Percentiles rank a stretch among this genome's conserved stretches.
These are phyloP conservation scores for Heliamphora pulchella DNA, from an alignment of 179 eudicot genomes.

Conservation along the genomic window DNA sequence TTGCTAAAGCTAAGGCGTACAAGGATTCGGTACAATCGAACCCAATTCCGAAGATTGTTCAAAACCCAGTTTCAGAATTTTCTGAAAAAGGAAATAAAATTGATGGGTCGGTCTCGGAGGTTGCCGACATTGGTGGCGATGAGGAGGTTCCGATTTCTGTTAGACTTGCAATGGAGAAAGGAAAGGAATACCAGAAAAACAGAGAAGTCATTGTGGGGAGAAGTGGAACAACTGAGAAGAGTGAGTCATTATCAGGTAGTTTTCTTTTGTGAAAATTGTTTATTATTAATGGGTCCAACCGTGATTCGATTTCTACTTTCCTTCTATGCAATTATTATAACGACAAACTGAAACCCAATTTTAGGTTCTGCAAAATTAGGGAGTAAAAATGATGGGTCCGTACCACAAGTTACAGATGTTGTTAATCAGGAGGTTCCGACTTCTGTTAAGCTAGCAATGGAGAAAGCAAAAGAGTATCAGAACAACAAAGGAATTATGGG, in stretches of 20 bases:
- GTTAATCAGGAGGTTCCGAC: conserved; percentile 31
- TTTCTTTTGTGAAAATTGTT: neutral
- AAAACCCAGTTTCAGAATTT: conserved; percentile 17
- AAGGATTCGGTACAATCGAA: conserved; percentile 29
- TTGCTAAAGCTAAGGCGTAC: conserved; percentile 57
- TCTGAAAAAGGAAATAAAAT: conserved; percentile 4
- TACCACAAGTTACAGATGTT: conserved; percentile 22
- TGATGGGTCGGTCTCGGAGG: neutral
- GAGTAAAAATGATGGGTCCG: conserved; percentile 21
- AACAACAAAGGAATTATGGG: conserved; percentile 32
- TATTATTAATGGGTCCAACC: neutral
- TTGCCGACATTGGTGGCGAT: conserved; percentile 11
- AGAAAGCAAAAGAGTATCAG: conserved; percentile 42
- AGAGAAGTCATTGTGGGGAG: conserved; percentile 25
- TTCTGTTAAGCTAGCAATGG: conserved; percentile 42
- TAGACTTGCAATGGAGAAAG: conserved; percentile 41
- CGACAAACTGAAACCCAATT: neutral
- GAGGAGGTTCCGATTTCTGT: conserved; percentile 25
- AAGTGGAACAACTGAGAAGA: conserved; percentile 18
- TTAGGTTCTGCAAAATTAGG: neutral
- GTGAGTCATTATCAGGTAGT: conserved; percentile 35
- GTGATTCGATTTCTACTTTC: neutral
- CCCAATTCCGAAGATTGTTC: conserved; percentile 16
- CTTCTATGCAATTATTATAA: neutral
- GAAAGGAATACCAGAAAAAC: conserved; percentile 35